These are phyloP conservation scores for Pseudonectria buxi DNA, from an alignment of 2,329 filamentous ascomycete species.

Conservation along the genomic window DNA sequence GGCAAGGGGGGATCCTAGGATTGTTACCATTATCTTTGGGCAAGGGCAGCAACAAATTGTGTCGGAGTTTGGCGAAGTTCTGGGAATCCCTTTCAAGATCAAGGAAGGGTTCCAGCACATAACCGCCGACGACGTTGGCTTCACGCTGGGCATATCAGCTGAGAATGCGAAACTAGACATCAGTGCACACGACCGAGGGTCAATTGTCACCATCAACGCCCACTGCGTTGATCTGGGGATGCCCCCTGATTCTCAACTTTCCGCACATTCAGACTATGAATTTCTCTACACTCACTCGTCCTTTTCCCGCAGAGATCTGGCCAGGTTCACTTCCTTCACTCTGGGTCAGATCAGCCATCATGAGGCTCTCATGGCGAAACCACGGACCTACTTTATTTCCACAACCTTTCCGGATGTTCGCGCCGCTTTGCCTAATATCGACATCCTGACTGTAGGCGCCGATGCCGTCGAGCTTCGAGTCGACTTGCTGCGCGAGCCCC, in stretches of 20 bases:
- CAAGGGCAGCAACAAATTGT: slow-evolving; percentile 68
- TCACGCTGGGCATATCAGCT: slow-evolving; percentile 61
- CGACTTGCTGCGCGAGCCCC: slow-evolving; percentile 69
- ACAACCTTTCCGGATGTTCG: slow-evolving; percentile 84
- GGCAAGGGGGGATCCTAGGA: slow-evolving; percentile 48
- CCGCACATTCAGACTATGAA: slow-evolving; percentile 71
- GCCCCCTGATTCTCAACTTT: slow-evolving; percentile 60
- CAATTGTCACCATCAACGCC: slow-evolving; percentile 65
- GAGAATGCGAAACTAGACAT: slow-evolving; percentile 52
- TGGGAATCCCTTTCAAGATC: slow-evolving; percentile 65
- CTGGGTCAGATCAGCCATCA: slow-evolving; percentile 75
- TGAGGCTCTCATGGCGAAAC: slow-evolving; percentile 68
- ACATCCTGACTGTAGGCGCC: slow-evolving; percentile 79
- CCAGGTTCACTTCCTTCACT: slow-evolving; percentile 72
- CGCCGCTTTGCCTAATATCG: slow-evolving; percentile 74
- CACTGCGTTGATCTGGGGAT: slow-evolving; percentile 68
- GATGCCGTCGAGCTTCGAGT: slow-evolving; percentile 82
- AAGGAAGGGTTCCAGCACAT: slow-evolving; percentile 49
- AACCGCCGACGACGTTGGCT: slow-evolving; percentile 47
- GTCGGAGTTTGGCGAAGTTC: slow-evolving; percentile 67
- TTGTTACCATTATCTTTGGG: slow-evolving; percentile 62
- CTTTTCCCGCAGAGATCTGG: slow-evolving; percentile 68
- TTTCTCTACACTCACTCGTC: slow-evolving; percentile 71
- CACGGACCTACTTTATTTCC: slow-evolving; percentile 76
- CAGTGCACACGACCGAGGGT: slow-evolving; percentile 47